phyloP scores from a whole-genome alignment of 192 early-diverging fungal genomes.

The Linderina pennispora region DNA sequence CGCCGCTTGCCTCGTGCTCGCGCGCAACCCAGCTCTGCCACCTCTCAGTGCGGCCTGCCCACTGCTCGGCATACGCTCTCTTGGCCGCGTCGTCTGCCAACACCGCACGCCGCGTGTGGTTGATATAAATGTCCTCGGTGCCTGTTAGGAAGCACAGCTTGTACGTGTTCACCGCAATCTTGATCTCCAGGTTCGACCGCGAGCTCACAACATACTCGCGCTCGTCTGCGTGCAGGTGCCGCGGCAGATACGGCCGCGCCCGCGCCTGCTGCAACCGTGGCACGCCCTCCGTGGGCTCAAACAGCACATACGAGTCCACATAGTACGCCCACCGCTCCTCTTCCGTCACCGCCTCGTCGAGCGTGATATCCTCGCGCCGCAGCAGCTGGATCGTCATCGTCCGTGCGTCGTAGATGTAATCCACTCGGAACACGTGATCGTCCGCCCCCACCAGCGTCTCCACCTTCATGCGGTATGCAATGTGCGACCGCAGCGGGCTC shows the following conservation, averaged over 20 bases:
- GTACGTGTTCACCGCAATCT: conserved; percentile 97
- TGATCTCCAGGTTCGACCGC: conserved; percentile 82
- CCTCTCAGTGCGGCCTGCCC: conserved; percentile 8
- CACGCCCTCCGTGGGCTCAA: conserved; percentile 77
- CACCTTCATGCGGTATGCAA: conserved; percentile 66
- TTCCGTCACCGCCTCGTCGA: conserved; percentile 70
- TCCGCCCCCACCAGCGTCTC: conserved; percentile 66
- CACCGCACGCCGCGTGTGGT: conserved; percentile 35
- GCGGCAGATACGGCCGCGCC: conserved; percentile 64
- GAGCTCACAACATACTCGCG: conserved; percentile 56
- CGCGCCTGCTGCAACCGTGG: conserved; percentile 46
- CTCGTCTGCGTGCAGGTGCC: conserved; percentile 46
- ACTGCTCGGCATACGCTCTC: conserved; percentile 20
- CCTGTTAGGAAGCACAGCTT: conserved; percentile 94
- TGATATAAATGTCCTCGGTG: conserved; percentile 85
- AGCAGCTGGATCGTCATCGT: conserved; percentile 83
- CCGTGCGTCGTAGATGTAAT: conserved; percentile 56
- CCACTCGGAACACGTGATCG: conserved; percentile 74
- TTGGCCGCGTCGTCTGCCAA: conserved; percentile 9
- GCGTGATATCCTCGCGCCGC: conserved; percentile 79
- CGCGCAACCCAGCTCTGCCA: conserved; percentile 34
- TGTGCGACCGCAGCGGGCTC: conserved; percentile 57
- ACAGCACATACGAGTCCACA: conserved; percentile 89
- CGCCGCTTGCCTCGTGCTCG: conserved; percentile 14
- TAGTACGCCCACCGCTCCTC: conserved; percentile 96